Percentiles rank a stretch among this genome's conserved stretches.
Evolutionary conservation across 371 early-diverging fungal species (phyloP).

Genomic region (Dichotomocladium elegans): DNA sequence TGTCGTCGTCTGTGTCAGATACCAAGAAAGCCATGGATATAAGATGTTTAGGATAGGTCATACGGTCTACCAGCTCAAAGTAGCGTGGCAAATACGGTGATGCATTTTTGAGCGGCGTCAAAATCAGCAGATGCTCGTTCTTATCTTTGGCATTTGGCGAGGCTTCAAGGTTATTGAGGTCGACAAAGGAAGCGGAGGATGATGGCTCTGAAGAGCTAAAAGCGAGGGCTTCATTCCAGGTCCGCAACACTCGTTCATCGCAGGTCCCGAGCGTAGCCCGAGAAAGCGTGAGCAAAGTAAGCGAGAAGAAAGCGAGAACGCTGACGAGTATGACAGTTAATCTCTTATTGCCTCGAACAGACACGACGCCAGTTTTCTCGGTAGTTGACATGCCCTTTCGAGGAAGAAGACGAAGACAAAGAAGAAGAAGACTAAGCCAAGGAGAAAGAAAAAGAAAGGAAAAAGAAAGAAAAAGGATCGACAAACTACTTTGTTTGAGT

Average conservation of each 20-base stretch:
- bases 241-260: conserved; percentile 15
- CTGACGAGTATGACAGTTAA: conserved; percentile 19
- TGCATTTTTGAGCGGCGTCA: conserved; percentile 59
- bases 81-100: conserved; percentile 51
- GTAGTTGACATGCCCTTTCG: not conserved
- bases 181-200: conserved; percentile 12
- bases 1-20: conserved; percentile 54
- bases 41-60: conserved; percentile 49
- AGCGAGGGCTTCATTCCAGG: conserved; percentile 29
- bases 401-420: too few species aligned
- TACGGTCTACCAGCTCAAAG: conserved; percentile 50
- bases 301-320: conserved; percentile 23
- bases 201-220: conserved; percentile 11
- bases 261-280: conserved; percentile 18
- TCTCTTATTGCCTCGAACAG: conserved; percentile 32
- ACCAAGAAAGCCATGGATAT: conserved; percentile 58
- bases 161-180: conserved; percentile 16
- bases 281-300: conserved; percentile 30
- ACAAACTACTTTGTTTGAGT: too few species aligned
- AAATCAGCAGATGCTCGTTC: conserved; percentile 39
- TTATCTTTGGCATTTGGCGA: conserved; percentile 20
- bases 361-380: conserved; percentile 2
- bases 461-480: too few species aligned
- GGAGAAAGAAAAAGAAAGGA: too few species aligned
- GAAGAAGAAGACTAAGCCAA: too few species aligned